Base-by-base conservation (phyloP, 169 alveolate species). In the Eimeria necatrix region DNA sequence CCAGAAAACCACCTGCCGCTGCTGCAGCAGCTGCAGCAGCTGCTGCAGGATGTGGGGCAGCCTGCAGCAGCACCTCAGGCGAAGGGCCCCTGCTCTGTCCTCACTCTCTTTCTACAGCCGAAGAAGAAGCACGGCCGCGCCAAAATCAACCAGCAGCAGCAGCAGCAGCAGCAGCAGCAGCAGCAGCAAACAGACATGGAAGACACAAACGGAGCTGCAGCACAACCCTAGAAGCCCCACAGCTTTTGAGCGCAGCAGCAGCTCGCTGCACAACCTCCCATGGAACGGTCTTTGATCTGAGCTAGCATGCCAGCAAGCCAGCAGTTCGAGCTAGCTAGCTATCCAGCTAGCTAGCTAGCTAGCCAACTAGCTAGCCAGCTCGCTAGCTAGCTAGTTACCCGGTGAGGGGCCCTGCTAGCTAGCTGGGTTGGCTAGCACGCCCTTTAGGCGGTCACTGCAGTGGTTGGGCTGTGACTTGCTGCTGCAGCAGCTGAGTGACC, bases 1-100 rank as follows among this genome's bases (percentile, higher is more conserved):
- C 89, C 89, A 6, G 70, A 80, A 49, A 51, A n/a, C 32, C 52
- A 80, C 49, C 70, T 80, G n/a, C 89, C 89, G 46, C 89, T 80
- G 71, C 70, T 80, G 89, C 64, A 16, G 46, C 64, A 80, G 24
- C 64, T 80, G 51, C 89, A 80, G 70, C 71, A 80, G 89, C 46
- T 80, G 89, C 71, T 80, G 49, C 70, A 52, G 51, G 89, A 80
- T 46, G 89, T 80, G 18, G 71, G 71, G 22, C 89, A 52, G 51
- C 71, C 89, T 20, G 89, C 89, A 22, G 64, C 70, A 49, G 32
- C 48, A 10, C 89, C 68, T 26, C 89, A 80, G 71, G 71, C 46
- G 20, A 48, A 20, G 14, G 71, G 71, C 51, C 68, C 68, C 51
- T 12, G 52, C 14, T 80, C 89, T 8, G 89, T 52, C 68, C 49